Evolutionary conservation across 1,284 basidiomycete species (phyloP).

Genomic region (Wallemia ichthyophaga): DNA sequence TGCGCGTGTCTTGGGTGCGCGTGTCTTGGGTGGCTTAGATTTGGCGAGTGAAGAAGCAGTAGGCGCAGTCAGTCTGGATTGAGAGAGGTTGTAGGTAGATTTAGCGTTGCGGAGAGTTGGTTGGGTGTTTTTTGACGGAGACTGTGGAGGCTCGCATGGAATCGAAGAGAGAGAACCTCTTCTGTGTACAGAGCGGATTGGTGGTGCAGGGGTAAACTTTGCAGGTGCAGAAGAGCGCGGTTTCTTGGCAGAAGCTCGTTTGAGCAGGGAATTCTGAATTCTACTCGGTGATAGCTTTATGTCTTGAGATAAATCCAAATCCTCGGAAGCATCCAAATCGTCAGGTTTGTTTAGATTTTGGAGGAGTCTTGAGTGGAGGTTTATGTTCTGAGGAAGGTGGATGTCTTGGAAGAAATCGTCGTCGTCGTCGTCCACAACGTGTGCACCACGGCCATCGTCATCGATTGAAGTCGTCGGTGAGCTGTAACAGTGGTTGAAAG

Average conservation of each 20-base stretch:
- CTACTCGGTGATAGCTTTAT: not conserved
- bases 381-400: not conserved
- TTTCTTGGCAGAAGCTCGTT: not conserved
- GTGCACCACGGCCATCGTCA: too few species aligned
- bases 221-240: not conserved
- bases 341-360: not conserved
- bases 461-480: not conserved
- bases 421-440: too few species aligned
- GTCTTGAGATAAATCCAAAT: not conserved
- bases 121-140: not conserved
- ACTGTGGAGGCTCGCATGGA: not conserved
- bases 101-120: not conserved
- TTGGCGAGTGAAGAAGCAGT: not conserved
- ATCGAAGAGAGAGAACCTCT: not conserved
- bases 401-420: not conserved
- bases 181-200: not conserved
- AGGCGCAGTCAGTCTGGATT: not conserved
- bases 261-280: not conserved
- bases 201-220: not conserved
- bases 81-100: not conserved
- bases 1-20: not conserved
- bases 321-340: not conserved
- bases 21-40: not conserved
- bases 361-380: not conserved
- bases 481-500: not conserved